Evolutionary conservation across 2,329 filamentous ascomycete species (phyloP).

Genomic region (Remersonia thermophila): DNA sequence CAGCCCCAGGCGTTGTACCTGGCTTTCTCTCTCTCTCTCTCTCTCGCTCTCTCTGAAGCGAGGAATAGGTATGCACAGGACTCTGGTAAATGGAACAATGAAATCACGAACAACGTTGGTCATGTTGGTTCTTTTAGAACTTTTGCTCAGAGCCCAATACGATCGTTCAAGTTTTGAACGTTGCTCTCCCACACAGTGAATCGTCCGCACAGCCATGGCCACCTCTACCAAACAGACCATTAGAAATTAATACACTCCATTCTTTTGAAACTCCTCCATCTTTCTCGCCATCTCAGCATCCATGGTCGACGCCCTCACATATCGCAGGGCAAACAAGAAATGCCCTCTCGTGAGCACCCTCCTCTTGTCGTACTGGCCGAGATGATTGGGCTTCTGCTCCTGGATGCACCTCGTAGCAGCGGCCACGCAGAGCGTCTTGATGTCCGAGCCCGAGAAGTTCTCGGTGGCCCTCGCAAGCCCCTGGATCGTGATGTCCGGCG

Average conservation of each 20-base stretch:
- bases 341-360: neutral
- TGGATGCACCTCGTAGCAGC: neutral
- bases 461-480: neutral
- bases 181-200: neutral
- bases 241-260: too few species aligned
- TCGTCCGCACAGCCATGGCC: too few species aligned
- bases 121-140: too few species aligned
- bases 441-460: neutral
- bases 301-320: neutral
- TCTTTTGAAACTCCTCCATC: neutral
- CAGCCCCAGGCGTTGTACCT: too few species aligned
- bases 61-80: too few species aligned
- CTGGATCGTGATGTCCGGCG: neutral
- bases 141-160: too few species aligned
- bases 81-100: too few species aligned
- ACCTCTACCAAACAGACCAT: too few species aligned
- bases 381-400: neutral
- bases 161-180: too few species aligned
- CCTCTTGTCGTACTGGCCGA: neutral
- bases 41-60: too few species aligned
- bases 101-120: too few species aligned
- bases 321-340: neutral
- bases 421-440: neutral
- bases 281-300: neutral
- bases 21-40: too few species aligned